Evolutionary conservation across 2,329 filamentous ascomycete species (phyloP).

Genomic region (Microcyclospora tardicrescens): DNA sequence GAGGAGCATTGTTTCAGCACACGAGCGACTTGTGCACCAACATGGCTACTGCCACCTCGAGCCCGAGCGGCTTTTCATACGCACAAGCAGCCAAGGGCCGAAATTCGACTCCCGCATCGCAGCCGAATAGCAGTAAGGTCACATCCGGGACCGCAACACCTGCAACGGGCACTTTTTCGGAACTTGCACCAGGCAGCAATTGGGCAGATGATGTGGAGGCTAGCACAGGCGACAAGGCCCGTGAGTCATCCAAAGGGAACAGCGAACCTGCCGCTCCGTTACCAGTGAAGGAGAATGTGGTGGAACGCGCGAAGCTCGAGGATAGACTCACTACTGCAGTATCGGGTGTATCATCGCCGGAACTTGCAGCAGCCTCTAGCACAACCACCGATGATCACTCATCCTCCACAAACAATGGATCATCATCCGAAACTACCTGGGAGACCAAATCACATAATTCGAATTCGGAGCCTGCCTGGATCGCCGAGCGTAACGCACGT

Average conservation of each 20-base stretch:
- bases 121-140: slow-evolving; percentile 33
- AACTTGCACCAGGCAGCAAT: slow-evolving; percentile 25
- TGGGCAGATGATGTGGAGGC: slow-evolving; percentile 39
- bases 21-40: background rate
- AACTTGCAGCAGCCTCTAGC: slow-evolving; percentile 40
- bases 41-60: slow-evolving; percentile 17
- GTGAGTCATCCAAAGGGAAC: slow-evolving; percentile 21
- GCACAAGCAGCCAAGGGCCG: slow-evolving; percentile 88
- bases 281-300: slow-evolving; percentile 17
- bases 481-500: slow-evolving; percentile 31
- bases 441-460: slow-evolving; percentile 52
- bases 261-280: slow-evolving; percentile 13
- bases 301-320: slow-evolving; percentile 19
- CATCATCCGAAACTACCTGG: slow-evolving; percentile 53
- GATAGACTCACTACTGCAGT: slow-evolving; percentile 14
- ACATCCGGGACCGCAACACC: slow-evolving; percentile 30
- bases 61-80: slow-evolving; percentile 58
- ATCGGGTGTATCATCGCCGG: slow-evolving; percentile 37
- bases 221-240: slow-evolving; percentile 22
- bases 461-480: slow-evolving; percentile 52
- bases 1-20: background rate
- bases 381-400: slow-evolving; percentile 46
- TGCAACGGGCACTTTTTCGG: slow-evolving; percentile 26
- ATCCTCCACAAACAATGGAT: slow-evolving; percentile 43
- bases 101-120: slow-evolving; percentile 34